Evolutionary conservation across 139 green algal genomes (phyloP), one percentile per base, ranked within the genome.

Genomic region (Chlamydomonas sphaeroides): DNA sequence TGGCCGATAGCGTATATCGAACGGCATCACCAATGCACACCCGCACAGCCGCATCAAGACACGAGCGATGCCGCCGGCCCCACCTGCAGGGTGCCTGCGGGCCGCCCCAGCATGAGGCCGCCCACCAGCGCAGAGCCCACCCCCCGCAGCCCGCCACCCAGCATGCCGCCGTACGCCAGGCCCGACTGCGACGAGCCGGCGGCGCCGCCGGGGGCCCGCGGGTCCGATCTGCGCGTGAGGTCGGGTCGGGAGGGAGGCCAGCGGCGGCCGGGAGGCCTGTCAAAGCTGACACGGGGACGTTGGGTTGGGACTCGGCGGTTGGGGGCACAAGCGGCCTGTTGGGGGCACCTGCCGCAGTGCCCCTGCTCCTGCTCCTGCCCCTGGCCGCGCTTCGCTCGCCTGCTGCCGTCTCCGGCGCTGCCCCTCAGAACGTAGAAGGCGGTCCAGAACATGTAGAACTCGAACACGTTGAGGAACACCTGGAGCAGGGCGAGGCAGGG

Each of bases 391-490:
- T n/a, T 21, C 42, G 18, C 75, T 18, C 67, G 79, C 79, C 79
- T 65, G 56, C 20, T n/a, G 53, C 26, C 32, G 63, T 82, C 62
- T 0, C 30, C n/a, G 32, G 32, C 21, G 51, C 86, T 84, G 25
- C 91, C 89, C 1, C 91, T 83, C 36, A 97, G 88, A n/a, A 95
- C 92, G 77, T 93, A 97, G 82, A 96, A 97, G 1, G 93, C 93
- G 23, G 88, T 92, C 94, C 94, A 97, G 67, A 93, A 93, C 79
- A 96, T 86, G 68, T 92, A 97, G 86, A 95, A 97, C 72, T 92
- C 72, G 48, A 95, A 90, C 32, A 94, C 86, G 63, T 89, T 88
- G 0, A 96, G 83, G 36, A 93, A 90, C 35, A 96, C 70, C 70
- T 92, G 79, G 33, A 26, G 33, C 53, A 6, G 36, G n/a, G n/a